Evolutionary conservation across 352 stramenopile species (phyloP).

Genomic region (Pythium catenulatum): DNA sequence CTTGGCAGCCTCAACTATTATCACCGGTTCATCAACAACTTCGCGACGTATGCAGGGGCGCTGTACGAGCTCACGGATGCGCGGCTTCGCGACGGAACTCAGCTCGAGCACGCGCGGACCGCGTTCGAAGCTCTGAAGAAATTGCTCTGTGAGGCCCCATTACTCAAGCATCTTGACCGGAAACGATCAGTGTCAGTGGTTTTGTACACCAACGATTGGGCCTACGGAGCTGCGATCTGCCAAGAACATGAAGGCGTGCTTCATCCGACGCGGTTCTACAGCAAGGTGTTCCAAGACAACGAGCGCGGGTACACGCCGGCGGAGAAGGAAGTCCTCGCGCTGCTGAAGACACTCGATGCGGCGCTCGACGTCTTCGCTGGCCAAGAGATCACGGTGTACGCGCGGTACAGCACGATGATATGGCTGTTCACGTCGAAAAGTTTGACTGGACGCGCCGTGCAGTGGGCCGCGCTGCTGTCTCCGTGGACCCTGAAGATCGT

Average conservation of each 20-base stretch:
- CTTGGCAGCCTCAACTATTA: conserved; percentile 41
- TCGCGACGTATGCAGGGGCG: not conserved
- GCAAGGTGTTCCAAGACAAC: conserved; percentile 2
- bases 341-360: not conserved
- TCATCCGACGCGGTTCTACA: not conserved
- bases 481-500: conserved; percentile 9
- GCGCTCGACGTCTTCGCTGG: not conserved
- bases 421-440: conserved; percentile 11
- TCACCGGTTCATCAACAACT: conserved; percentile 44
- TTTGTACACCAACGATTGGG: conserved; percentile 21
- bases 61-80: conserved; percentile 37
- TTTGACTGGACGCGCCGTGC: not conserved
- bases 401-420: conserved; percentile 3
- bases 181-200: not conserved
- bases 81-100: not conserved
- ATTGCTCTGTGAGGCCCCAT: not conserved
- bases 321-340: conserved; percentile 6
- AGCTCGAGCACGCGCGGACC: not conserved
- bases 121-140: conserved; percentile 41
- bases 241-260: not conserved
- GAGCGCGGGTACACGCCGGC: not conserved
- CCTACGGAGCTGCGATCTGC: not conserved
- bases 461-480: conserved; percentile 11
- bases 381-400: not conserved
- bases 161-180: not conserved